Conservation (phyloP, 805 yeast genomes). For the Isabelozyma heimii region DNA sequence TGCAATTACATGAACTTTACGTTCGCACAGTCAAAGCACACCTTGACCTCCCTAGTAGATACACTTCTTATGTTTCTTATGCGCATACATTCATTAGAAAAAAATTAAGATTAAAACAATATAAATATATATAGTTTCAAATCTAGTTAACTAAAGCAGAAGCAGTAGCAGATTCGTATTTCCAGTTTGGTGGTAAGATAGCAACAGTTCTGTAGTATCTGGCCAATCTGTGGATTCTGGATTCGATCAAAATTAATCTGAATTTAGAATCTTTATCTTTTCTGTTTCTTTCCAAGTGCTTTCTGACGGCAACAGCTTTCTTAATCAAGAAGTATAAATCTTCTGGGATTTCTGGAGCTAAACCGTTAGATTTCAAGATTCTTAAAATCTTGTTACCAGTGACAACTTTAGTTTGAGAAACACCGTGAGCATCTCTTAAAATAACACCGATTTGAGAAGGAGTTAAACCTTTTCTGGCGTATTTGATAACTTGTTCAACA, state of each 20-base stretch:
- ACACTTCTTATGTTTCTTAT: not conserved
- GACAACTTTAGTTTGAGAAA: conserved; percentile 93
- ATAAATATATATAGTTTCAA: conserved; percentile 5
- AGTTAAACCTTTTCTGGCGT: conserved; percentile 99
- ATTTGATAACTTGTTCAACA: conserved; percentile 97
- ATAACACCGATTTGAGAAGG: conserved; percentile 99
- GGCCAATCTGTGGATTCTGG: conserved; percentile 99
- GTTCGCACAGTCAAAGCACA: not conserved
- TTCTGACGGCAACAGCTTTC: conserved; percentile 99
- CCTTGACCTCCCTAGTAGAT: no score
- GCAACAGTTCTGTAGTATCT: conserved; percentile 99
- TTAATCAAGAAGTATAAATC: conserved; percentile 98
- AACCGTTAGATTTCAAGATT: conserved; percentile 98
- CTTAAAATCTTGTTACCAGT: conserved; percentile 99
- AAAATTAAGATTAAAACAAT: conserved; percentile 9
- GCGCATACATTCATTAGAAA: not conserved
- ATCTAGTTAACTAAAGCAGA: conserved; percentile 97
- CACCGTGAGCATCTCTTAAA: conserved; percentile 99
- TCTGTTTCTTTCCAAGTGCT: conserved; percentile 99
- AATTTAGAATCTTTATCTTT: conserved; percentile 99
- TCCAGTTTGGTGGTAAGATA: conserved; percentile 99
- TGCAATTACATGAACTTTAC: not conserved
- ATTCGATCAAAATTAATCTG: conserved; percentile 99
- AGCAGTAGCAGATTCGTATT: conserved; percentile 99
- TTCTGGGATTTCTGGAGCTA: conserved; percentile 99